phyloP scores from a whole-genome alignment of 2,329 filamentous ascomycete species.

The Pseudogymnoascus sp. region DNA sequence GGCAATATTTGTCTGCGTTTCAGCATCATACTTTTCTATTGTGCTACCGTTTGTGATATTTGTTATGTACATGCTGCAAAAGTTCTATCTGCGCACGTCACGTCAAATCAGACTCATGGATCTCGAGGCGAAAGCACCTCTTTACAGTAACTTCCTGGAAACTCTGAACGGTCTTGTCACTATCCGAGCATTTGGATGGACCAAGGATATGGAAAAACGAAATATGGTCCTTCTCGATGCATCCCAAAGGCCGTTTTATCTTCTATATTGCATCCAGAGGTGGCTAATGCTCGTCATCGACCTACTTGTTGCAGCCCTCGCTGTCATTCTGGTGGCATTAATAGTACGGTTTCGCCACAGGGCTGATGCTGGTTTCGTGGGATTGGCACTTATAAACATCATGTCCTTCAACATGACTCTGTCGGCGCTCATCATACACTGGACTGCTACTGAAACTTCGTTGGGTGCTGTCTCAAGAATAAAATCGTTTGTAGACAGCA shows the following conservation, averaged over 20 bases:
- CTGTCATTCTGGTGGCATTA: constrained; percentile 28
- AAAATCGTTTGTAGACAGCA: neutral
- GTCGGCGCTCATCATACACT: constrained; percentile 19
- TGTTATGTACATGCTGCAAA: constrained; percentile 43
- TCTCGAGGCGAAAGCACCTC: constrained; percentile 51
- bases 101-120: constrained; percentile 51
- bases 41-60: constrained; percentile 41
- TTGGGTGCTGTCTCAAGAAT: constrained; percentile 18
- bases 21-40: constrained; percentile 39
- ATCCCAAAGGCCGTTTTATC: constrained; percentile 49
- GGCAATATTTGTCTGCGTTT: constrained; percentile 27
- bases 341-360: constrained; percentile 26
- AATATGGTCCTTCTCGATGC: constrained; percentile 42
- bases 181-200: constrained; percentile 49
- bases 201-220: constrained; percentile 33
- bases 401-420: constrained; percentile 22
- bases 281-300: constrained; percentile 42
- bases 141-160: constrained; percentile 50
- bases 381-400: constrained; percentile 26
- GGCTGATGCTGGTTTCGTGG: constrained; percentile 24
- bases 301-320: constrained; percentile 18
- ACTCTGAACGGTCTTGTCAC: constrained; percentile 46
- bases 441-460: constrained; percentile 24
- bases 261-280: constrained; percentile 47
- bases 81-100: constrained; percentile 51